Base-by-base conservation (phyloP, 257 asterid genomes). In the Ilex asprella region DNA sequence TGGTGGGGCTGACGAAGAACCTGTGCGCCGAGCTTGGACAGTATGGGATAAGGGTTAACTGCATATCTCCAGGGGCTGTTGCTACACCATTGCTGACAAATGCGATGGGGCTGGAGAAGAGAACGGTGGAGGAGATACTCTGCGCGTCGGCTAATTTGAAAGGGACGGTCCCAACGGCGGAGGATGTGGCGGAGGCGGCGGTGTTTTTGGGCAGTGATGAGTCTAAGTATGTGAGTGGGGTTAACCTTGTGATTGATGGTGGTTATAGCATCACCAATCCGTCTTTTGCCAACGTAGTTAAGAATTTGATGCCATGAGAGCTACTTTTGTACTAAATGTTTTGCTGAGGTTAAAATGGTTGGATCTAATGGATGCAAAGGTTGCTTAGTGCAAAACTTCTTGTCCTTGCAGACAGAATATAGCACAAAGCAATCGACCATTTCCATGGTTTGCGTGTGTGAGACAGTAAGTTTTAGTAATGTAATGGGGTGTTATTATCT, bases 131-230 rank as follows among this genome's bases (percentile, higher is more conserved):
- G 51, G 85, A 57, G 14, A 74, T 85, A 4, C 73, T 84, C 0
- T 54, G 81, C 39, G 69, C 75, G 5, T 71, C 89, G 5, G 91
- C 95, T 0, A 89, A 67, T 35, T 43, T 89, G 75, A 84, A 89
- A 66, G 94, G 94, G 46, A 81, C 21, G 41, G 76, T 67, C 49
- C 90, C 87, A 12, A 73, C 74, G 60, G 68, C 81, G 14, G 85
- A 78, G 52, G 97, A 89, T 53, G 91, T 89, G 74, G 97, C 95
- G n/a, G 84, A 81, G 71, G 95, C 94, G 55, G 95, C 95, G 3
- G 49, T 87, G 69, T 89, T 50, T 58, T 58, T 89, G 66, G 80
- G 76, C 7, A 74, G 94, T 55, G 92, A 89, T 16, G 95, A 77
- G 2, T 30, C 94, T 0, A 84, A 67, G 79, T 82, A 77, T 58